Evolutionary conservation across 1,284 basidiomycete species (phyloP), one percentile per base, ranked within the genome.

Genomic region (Uromyces viciae-fabae): DNA sequence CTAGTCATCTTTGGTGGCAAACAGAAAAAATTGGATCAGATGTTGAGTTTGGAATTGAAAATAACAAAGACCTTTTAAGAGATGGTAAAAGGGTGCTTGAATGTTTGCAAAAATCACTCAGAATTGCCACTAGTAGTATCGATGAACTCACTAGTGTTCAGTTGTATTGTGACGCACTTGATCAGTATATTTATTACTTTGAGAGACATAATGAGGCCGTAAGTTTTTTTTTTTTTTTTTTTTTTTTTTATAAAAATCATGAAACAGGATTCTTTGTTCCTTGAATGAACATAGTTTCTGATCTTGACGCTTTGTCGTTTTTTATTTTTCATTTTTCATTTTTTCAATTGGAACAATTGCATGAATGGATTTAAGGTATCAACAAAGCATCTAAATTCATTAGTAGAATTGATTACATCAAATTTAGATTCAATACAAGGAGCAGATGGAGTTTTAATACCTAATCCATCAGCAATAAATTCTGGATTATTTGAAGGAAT

Each of bases 1-100:
- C 95, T 2, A 95, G 94, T 85, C 95, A 98, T 87, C 87, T 97
- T 84, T 97, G 94, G 94, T 98, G 94, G 94, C 95, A 98, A 86
- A 92, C 92, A 82, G 89, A 88, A 83, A 85, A 86, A 19, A 85
- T 85, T 1, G 87, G 87, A 80, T 81, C 87, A 31, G 86, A 87
- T 31, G 17, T 40, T 5, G 75, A 80, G 9, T 42, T 54, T n/a
- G 83, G 86, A 28, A 89, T 89, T 77, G 88, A 88, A 46, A n/a
- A n/a, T n/a, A n/a, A n/a, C n/a, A 74, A 80, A 31, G 75, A 80
- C 11, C 69, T 75, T 28, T 46, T 80, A 1, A 81, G 93, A 83
- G 95, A 97, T 85, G 95, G 94, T 87, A 96, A 96, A 85, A 93
- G 95, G 52, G 94, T 97, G 0, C 88, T 98, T 42, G 95, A 98